Conservation (phyloP, 1,284 basidiomycete species). For the Marasmius sp. region DNA sequence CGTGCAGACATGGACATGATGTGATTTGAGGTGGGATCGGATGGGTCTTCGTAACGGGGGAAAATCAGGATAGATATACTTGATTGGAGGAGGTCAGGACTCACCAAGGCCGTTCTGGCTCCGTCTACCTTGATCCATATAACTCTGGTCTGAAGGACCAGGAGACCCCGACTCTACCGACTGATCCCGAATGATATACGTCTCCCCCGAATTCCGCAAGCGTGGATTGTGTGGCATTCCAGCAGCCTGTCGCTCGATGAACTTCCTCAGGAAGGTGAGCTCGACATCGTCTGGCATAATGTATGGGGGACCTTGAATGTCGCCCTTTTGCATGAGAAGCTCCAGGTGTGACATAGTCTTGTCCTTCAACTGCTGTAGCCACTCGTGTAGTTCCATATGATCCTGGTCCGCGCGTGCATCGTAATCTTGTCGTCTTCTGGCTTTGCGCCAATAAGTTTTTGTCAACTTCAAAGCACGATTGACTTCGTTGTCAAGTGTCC, state of each 20-base stretch:
- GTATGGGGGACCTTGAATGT: constrained; percentile 78
- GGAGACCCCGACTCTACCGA: constrained; percentile 20
- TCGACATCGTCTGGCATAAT: constrained; percentile 76
- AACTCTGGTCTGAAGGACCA: constrained; percentile 18
- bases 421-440: constrained; percentile 75
- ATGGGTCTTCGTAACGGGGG: constrained; percentile 3
- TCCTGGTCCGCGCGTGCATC: constrained; percentile 79
- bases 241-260: constrained; percentile 71
- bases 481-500: constrained; percentile 70
- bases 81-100: background rate
- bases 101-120: constrained; percentile 11
- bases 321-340: constrained; percentile 80
- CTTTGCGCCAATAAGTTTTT: constrained; percentile 81
- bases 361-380: constrained; percentile 80
- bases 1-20: constrained; percentile 8
- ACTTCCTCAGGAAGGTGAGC: constrained; percentile 72
- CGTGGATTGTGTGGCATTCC: constrained; percentile 76
- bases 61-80: background rate
- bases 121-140: constrained; percentile 14
- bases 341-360: constrained; percentile 83
- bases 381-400: constrained; percentile 82
- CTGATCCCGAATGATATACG: constrained; percentile 17
- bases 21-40: constrained; percentile 10
- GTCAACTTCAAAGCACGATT: constrained; percentile 76
- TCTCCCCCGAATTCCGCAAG: constrained; percentile 48